Percentiles rank a stretch among this genome's conserved stretches.
Conservation (phyloP, 2,329 filamentous ascomycete genomes). For the Fusarium tupiense region DNA sequence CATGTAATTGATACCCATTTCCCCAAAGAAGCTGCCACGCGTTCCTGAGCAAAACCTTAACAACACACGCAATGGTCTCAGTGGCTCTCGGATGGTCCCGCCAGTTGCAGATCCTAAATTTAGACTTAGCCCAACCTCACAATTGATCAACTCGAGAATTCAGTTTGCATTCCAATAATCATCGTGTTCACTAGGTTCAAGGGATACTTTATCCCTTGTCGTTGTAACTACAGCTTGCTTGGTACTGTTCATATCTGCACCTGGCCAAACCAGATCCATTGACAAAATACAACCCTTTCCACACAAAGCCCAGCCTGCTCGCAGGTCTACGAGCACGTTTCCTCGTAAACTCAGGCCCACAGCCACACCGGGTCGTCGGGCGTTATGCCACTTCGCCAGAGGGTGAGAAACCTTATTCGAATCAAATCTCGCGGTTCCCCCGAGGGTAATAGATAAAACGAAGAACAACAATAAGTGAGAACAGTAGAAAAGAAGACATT, state of each 20-base stretch:
- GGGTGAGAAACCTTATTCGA: constrained; percentile 11
- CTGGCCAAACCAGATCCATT: constrained; percentile 19
- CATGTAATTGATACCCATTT: constrained; percentile 25
- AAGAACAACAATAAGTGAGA: constrained; percentile 41
- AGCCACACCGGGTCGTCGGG: not conserved
- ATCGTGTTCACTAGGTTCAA: constrained; percentile 39
- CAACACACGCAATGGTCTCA: not conserved
- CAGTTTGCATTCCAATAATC: constrained; percentile 40
- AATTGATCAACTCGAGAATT: not conserved
- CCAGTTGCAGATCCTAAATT: constrained; percentile 12
- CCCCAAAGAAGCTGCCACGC: constrained; percentile 20
- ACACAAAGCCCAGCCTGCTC: constrained; percentile 17
- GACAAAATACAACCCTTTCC: constrained; percentile 14
- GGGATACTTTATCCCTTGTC: constrained; percentile 22
- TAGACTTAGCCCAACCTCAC: not conserved
- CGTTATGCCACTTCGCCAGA: constrained; percentile 15
- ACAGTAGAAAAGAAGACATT: constrained; percentile 41
- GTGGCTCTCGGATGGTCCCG: not conserved
- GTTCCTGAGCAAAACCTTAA: constrained; percentile 26
- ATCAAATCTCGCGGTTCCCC: constrained; percentile 13
- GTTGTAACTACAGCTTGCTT: constrained; percentile 33
- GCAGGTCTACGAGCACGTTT: constrained; percentile 15
- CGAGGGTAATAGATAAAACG: constrained; percentile 35
- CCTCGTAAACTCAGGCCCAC: constrained; percentile 17
- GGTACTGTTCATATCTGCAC: constrained; percentile 32